These are phyloP conservation scores for Lichina pygmaea DNA, from an alignment of 495 filamentous ascomycete genomes.

Conservation along the genomic window DNA sequence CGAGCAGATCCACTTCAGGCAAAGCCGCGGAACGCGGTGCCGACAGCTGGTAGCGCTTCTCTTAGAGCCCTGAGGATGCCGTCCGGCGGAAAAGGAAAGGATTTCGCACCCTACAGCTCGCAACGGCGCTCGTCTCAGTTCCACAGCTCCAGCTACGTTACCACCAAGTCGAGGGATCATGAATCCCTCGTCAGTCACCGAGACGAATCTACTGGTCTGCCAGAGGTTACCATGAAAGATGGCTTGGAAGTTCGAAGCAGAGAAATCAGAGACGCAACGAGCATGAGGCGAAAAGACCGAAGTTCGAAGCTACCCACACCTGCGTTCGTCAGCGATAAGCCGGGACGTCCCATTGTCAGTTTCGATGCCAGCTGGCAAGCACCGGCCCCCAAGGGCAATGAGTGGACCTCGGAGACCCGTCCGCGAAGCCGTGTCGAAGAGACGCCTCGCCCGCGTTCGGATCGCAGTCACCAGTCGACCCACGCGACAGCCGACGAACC, in stretches of 20 bases:
- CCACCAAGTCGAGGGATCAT: not conserved
- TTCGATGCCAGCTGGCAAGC: slow-evolving; percentile 65
- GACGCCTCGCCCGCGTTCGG: too few relatives aligned
- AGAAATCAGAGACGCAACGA: slow-evolving; percentile 75
- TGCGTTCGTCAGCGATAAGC: slow-evolving; percentile 58
- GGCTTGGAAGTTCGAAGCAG: slow-evolving; percentile 60
- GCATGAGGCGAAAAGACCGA: slow-evolving; percentile 59
- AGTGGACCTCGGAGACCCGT: too few relatives aligned
- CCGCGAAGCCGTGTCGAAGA: too few relatives aligned
- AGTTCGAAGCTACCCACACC: slow-evolving; percentile 67
- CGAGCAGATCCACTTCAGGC: not conserved
- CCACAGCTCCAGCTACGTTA: not conserved
- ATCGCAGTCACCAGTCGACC: too few relatives aligned
- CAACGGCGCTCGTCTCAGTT: not conserved
- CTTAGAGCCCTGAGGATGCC: too few relatives aligned
- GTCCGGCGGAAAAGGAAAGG: too few relatives aligned
- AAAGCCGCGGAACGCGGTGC: not conserved
- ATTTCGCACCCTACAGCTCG: too few relatives aligned
- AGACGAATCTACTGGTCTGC: slow-evolving; percentile 9
- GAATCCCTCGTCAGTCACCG: slow-evolving; percentile 1
- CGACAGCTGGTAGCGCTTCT: too few relatives aligned
- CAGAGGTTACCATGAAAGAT: slow-evolving; percentile 23
- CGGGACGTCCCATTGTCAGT: slow-evolving; percentile 77
- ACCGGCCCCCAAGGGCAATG: slow-evolving; percentile 6
- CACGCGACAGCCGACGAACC: too few relatives aligned